Percentiles rank a stretch among this genome's conserved stretches.
Conservation (phyloP, 1,284 basidiomycete species). For the Trichosporon inkin region DNA sequence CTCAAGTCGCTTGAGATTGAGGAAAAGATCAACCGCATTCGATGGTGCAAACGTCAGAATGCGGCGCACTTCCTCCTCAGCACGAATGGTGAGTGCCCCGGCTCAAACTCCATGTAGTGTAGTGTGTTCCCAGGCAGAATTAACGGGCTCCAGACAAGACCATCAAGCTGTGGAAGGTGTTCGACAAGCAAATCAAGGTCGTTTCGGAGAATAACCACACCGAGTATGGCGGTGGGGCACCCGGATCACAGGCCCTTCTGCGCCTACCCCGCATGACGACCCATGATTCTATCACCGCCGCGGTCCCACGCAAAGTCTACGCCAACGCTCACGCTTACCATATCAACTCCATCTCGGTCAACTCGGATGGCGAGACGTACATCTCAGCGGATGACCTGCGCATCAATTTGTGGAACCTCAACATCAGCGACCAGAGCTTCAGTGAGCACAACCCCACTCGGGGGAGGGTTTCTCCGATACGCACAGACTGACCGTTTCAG, state of each 20-base stretch:
- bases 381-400: constrained; percentile 96
- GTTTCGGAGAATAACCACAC: constrained; percentile 95
- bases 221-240: constrained; percentile 58
- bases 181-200: constrained; percentile 93
- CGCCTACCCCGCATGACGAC: constrained; percentile 82
- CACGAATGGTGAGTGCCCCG: constrained; percentile 72
- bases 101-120: neutral
- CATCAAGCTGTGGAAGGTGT: constrained; percentile 99
- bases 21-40: constrained; percentile 99
- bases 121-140: neutral
- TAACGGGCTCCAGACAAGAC: constrained; percentile 75
- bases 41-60: constrained; percentile 99
- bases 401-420: constrained; percentile 97
- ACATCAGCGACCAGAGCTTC: constrained; percentile 98
- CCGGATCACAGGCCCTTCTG: constrained; percentile 60
- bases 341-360: constrained; percentile 99
- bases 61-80: constrained; percentile 94
- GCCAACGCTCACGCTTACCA: constrained; percentile 99
- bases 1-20: constrained; percentile 99
- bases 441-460: constrained; percentile 61
- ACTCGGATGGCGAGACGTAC: constrained; percentile 99
- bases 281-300: constrained; percentile 97
- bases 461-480: neutral
- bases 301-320: constrained; percentile 97
- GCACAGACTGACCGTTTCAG: constrained; percentile 52